Conservation (phyloP, 441 rosid genomes). For the Pelargonium cotyledonis region DNA sequence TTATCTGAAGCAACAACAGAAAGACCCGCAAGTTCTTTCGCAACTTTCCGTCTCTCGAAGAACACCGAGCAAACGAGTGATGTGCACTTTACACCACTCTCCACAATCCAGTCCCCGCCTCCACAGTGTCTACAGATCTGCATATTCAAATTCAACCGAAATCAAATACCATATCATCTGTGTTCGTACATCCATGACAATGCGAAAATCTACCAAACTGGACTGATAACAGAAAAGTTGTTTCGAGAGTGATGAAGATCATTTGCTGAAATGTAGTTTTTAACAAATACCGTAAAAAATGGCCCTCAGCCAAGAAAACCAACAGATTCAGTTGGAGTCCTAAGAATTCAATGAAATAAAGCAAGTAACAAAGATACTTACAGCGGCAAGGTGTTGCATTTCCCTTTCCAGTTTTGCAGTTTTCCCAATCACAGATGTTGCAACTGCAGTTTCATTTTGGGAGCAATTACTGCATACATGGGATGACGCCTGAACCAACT, state of each 20-base stretch:
- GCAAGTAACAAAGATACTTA: slow-evolving; percentile 29
- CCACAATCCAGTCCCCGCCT: slow-evolving; percentile 93
- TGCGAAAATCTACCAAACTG: background rate
- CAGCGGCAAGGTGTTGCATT: slow-evolving; percentile 83
- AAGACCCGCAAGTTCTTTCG: slow-evolving; percentile 70
- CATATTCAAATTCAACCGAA: slow-evolving; percentile 10
- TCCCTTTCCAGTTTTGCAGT: slow-evolving; percentile 80
- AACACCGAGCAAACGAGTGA: slow-evolving; percentile 89
- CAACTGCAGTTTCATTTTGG: slow-evolving; percentile 43
- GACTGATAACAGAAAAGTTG: no score
- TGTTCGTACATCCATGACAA: background rate
- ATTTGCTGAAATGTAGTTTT: no score
- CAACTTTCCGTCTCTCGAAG: slow-evolving; percentile 83
- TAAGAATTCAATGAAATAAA: slow-evolving; percentile 8
- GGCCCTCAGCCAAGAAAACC: no score
- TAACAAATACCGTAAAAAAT: no score
- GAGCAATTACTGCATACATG: slow-evolving; percentile 66
- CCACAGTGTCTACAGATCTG: slow-evolving; percentile 95
- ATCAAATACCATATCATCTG: background rate
- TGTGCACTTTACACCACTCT: slow-evolving; percentile 77
- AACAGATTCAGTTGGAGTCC: no score
- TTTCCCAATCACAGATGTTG: slow-evolving; percentile 61
- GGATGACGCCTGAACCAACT: slow-evolving; percentile 63
- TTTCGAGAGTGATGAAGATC: no score
- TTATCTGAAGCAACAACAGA: slow-evolving; percentile 53